Evolutionary conservation across 768 basidiomycete genomes (phyloP).

Genomic region (Podaxis mareebaensis): DNA sequence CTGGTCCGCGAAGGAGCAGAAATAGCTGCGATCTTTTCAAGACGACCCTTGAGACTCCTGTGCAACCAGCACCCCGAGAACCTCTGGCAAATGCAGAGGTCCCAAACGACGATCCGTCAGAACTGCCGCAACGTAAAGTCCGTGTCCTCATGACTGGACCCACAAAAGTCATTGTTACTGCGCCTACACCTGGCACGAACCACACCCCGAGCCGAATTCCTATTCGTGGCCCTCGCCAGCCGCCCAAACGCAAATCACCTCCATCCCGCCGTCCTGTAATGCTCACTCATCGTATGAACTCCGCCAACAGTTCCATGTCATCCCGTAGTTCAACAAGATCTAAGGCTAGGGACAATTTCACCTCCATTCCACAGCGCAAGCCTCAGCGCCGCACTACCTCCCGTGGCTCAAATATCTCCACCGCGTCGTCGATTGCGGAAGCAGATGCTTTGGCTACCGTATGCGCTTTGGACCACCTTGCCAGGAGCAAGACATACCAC

Average conservation of each 20-base stretch:
- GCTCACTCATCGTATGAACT: slow-evolving; percentile 27
- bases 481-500: slow-evolving; percentile 17
- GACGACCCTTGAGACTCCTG: not conserved
- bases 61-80: not conserved
- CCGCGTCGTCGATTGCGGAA: slow-evolving; percentile 16
- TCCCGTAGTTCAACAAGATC: slow-evolving; percentile 9
- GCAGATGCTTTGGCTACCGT: slow-evolving; percentile 20
- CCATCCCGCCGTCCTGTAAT: slow-evolving; percentile 24
- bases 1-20: not conserved
- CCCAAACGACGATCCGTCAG: slow-evolving; percentile 17
- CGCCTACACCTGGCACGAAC: slow-evolving; percentile 47
- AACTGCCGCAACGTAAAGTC: slow-evolving; percentile 29
- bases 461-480: slow-evolving; percentile 18
- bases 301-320: slow-evolving; percentile 4
- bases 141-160: slow-evolving; percentile 47
- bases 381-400: slow-evolving; percentile 29
- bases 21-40: slow-evolving; percentile 1
- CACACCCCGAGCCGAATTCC: slow-evolving; percentile 38
- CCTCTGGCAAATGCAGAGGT: slow-evolving; percentile 12
- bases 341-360: slow-evolving; percentile 29
- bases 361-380: slow-evolving; percentile 32
- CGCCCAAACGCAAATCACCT: slow-evolving; percentile 31
- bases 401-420: slow-evolving; percentile 23
- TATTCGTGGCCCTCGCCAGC: slow-evolving; percentile 41
- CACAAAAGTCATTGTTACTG: slow-evolving; percentile 53